Conservation (phyloP, 768 basidiomycete genomes). For the Hygrophorus pudorinus region DNA sequence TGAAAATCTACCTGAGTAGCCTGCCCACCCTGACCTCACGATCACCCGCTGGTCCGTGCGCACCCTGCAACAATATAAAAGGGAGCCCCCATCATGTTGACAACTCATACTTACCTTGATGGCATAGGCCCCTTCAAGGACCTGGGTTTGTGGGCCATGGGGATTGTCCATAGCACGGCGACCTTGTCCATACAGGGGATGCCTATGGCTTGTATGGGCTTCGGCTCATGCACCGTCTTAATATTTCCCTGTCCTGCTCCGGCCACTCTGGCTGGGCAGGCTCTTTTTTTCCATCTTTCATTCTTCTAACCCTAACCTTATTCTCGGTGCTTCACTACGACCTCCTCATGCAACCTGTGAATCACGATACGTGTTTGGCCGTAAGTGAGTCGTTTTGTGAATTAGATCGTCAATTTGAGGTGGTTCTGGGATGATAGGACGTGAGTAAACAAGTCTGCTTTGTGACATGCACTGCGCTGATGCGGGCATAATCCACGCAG, state of each 20-base stretch:
- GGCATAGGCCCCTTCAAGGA: constrained; percentile 37
- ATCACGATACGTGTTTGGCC: too few relatives aligned
- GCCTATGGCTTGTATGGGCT: constrained; percentile 50
- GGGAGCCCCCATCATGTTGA: neutral
- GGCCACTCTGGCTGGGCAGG: constrained; percentile 47
- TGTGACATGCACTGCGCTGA: too few relatives aligned
- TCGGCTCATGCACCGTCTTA: constrained; percentile 69
- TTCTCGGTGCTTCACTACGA: too few relatives aligned
- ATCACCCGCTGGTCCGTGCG: too few relatives aligned
- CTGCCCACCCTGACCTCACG: too few relatives aligned
- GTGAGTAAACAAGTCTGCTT: too few relatives aligned
- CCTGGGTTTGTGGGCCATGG: constrained; percentile 36
- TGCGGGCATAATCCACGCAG: too few relatives aligned
- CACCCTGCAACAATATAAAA: too few relatives aligned
- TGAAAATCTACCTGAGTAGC: too few relatives aligned
- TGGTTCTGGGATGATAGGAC: neutral
- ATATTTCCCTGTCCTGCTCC: constrained; percentile 70
- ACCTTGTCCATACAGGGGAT: constrained; percentile 45
- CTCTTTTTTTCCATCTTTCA: neutral
- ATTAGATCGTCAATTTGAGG: too few relatives aligned
- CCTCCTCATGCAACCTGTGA: too few relatives aligned
- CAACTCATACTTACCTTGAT: constrained; percentile 47
- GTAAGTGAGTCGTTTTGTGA: too few relatives aligned
- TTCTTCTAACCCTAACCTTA: constrained; percentile 38
- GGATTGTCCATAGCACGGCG: constrained; percentile 48